These are phyloP conservation scores for Trichocladium uniseriatum DNA, from an alignment of 495 filamentous ascomycete genomes.

Conservation along the genomic window DNA sequence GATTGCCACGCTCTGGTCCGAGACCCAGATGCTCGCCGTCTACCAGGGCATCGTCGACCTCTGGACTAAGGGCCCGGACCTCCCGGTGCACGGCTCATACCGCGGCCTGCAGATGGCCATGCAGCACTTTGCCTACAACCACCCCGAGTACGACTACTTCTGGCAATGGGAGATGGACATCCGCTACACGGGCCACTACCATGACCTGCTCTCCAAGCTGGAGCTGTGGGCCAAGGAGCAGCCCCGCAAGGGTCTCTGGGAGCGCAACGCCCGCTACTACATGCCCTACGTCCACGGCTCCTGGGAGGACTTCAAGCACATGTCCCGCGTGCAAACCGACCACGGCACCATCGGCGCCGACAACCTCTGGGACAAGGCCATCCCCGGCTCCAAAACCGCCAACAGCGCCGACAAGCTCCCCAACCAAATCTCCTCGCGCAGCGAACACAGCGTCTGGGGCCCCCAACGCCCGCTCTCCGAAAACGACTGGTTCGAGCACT, in stretches of 20 bases:
- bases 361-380: slow-evolving; percentile 57
- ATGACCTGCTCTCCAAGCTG: slow-evolving; percentile 73
- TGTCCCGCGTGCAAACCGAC: slow-evolving; percentile 83
- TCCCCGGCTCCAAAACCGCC: slow-evolving; percentile 28
- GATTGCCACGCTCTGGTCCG: slow-evolving; percentile 84
- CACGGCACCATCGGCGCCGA: slow-evolving; percentile 65
- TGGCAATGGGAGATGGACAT: slow-evolving; percentile 99
- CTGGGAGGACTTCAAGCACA: slow-evolving; percentile 89
- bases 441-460: slow-evolving; percentile 76
- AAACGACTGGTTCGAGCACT: slow-evolving; percentile 57
- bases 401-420: slow-evolving; percentile 16
- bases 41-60: slow-evolving; percentile 76
- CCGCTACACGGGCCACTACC: slow-evolving; percentile 93
- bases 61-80: slow-evolving; percentile 49
- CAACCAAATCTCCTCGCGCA: slow-evolving; percentile 19
- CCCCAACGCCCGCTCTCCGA: slow-evolving; percentile 57
- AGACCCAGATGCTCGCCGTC: slow-evolving; percentile 78
- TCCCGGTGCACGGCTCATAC: slow-evolving; percentile 85
- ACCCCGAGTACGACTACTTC: slow-evolving; percentile 90
- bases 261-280: slow-evolving; percentile 86
- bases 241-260: slow-evolving; percentile 87
- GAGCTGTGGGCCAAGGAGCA: slow-evolving; percentile 68
- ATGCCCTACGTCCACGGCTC: slow-evolving; percentile 77
- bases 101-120: slow-evolving; percentile 87
- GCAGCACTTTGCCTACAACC: slow-evolving; percentile 80